Base-by-base conservation (phyloP, 140 eudicot species). In the Cichorium intybus region DNA sequence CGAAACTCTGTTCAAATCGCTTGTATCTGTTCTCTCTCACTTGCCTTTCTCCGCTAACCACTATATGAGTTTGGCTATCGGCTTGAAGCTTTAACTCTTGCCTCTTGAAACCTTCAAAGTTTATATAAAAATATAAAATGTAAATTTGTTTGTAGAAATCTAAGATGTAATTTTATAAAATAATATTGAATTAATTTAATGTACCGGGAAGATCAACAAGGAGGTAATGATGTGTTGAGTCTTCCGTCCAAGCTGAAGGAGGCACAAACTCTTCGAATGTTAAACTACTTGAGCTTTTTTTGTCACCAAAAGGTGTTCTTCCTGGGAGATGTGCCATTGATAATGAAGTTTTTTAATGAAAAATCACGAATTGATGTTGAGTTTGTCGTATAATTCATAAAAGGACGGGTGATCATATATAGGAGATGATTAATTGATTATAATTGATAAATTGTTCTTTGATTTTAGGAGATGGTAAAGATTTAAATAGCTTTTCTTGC, bases 131-230 rank as follows among this genome's bases (percentile, higher is more conserved):
- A 2, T 14, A 35, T 47, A 8, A 52, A 22, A 5, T 24, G 6
- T 23, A 16, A 22, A 28, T 59, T 15, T 16, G 34, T 60, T 37
- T 41, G 11, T 37, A 12, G 29, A 4, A 3, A 26, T 43, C 39
- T 62, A 62, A 7, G 28, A 24, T 12, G 7, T 12, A 26, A 28
- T 54, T 29, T 41, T 4, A 29, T 6, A 2, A 24, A 52, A 59
- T 41, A 53, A 57, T 33, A 60, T 37, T n/a, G n/a, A 37, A 72
- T 46, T 20, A 24, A 45, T 12, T 11, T 23, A 21, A 5, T 12
- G 60, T 87, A 87, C 95, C 95, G 22, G 91, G 95, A 65, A 87
- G 88, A 79, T 79, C 87, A 24, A 87, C 62, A 50, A 84, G 76
- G 39, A 87, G 82, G 69, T 70, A 77, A 54, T 87, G 80, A 52